Base-by-base conservation (phyloP, 2,329 filamentous ascomycete genomes). In the Fusarium napiforme region DNA sequence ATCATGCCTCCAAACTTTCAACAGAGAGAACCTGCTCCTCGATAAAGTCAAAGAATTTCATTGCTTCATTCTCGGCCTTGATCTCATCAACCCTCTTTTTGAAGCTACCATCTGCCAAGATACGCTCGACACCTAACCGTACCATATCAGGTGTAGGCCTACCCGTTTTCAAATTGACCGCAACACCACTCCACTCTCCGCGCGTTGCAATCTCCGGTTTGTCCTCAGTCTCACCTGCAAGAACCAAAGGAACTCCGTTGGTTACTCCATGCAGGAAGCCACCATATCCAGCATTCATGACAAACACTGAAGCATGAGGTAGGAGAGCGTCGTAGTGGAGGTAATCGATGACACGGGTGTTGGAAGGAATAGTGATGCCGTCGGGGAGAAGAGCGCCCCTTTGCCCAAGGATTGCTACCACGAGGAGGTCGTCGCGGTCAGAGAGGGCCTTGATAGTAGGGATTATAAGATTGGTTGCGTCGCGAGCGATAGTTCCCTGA, bases 201-300 rank as follows among this genome's bases (percentile, higher is more conserved):
- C 85, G 80, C 49, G 81, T 78, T 5, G 80, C 79, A 18, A 84
- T 82, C 69, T 86, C 83, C 5, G 79, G 77, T 76, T 85, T 85
- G 53, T 85, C 84, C 40, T 82, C 82, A 30, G 77, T 80, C 23
- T 78, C 75, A 3, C 86, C 86, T 0, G 84, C 82, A 30, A 87
- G 76, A 4, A 88, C 83, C 75, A 87, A 81, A 4, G 86, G 86
- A 26, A 87, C 83, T 1, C 85, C 84, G 62, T 84, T 82, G 36
- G 82, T 79, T 6, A 87, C 76, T 6, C 81, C 82, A 61, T 87
- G 85, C 28, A 83, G 80, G 53, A 87, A 82, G 3, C 84, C 85
- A 8, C 86, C 85, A 62, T 86, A 88, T 7, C 86, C 85, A 16
- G 82, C 86, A 53, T 87, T 88, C 16, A 82, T 82, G 21, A 88